These are phyloP conservation scores for Lenzites betulinus DNA, from an alignment of 768 basidiomycete species.

Conservation along the genomic window DNA sequence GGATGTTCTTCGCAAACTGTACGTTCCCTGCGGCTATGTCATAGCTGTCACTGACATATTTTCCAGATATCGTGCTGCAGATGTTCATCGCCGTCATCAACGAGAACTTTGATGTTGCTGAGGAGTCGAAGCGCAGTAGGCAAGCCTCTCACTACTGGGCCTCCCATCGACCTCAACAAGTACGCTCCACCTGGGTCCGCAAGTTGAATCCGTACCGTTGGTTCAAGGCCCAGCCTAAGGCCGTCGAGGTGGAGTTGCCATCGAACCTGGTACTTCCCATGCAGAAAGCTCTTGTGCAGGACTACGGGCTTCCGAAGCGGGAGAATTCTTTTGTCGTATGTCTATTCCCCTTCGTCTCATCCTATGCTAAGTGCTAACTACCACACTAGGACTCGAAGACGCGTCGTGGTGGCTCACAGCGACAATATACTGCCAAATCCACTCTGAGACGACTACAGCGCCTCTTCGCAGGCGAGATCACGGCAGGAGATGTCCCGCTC, in stretches of 20 bases:
- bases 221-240: slow-evolving; percentile 71
- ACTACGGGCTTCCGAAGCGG: slow-evolving; percentile 45
- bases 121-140: slow-evolving; percentile 82
- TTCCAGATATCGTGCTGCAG: slow-evolving; percentile 82
- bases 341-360: neutral
- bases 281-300: slow-evolving; percentile 73
- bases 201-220: slow-evolving; percentile 87
- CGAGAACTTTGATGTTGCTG: slow-evolving; percentile 92
- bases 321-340: slow-evolving; percentile 37
- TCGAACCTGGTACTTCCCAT: slow-evolving; percentile 77
- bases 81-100: slow-evolving; percentile 98
- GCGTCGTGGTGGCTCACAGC: slow-evolving; percentile 32
- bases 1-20: slow-evolving; percentile 95
- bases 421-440: slow-evolving; percentile 59
- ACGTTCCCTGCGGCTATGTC: slow-evolving; percentile 33
- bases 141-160: slow-evolving; percentile 76
- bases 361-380: neutral
- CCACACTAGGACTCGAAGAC: slow-evolving; percentile 15
- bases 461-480: slow-evolving; percentile 60
- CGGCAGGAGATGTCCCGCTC: slow-evolving; percentile 58
- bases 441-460: slow-evolving; percentile 57
- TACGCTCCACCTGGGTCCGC: slow-evolving; percentile 63
- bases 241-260: slow-evolving; percentile 71
- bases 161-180: slow-evolving; percentile 51
- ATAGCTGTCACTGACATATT: neutral